A percentile compares a stretch with the other conserved stretches of the same genome.
Conservation (phyloP, 805 yeast species). For the Metschnikowia lochheadii region DNA sequence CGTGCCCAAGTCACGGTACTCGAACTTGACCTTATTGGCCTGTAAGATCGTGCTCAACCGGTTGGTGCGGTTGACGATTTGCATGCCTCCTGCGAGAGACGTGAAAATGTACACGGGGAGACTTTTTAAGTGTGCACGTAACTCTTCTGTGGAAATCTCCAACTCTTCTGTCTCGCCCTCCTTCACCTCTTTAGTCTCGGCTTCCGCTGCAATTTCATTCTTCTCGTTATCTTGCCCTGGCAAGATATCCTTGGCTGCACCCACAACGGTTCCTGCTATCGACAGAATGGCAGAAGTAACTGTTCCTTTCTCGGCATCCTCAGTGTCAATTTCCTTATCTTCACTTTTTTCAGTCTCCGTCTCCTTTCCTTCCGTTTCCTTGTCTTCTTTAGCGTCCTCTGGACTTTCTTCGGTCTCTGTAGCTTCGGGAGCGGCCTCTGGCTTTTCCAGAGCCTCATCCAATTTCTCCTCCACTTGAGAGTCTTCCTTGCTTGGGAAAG, state of each 20-base stretch:
- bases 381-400: background rate
- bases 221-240: conserved; percentile 1
- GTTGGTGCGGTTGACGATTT: conserved; percentile 72
- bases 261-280: background rate
- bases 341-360: background rate
- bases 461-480: background rate
- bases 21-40: conserved; percentile 66
- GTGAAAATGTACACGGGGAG: conserved; percentile 74
- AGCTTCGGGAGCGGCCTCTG: background rate
- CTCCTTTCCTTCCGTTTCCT: background rate
- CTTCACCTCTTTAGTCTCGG: conserved; percentile 5
- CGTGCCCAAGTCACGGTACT: conserved; percentile 77
- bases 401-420: background rate
- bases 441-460: background rate
- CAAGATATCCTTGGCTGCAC: background rate
- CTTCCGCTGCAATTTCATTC: background rate
- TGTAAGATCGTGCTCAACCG: conserved; percentile 68
- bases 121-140: conserved; percentile 40
- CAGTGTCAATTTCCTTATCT: background rate
- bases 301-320: background rate
- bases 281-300: background rate
- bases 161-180: conserved; percentile 20
- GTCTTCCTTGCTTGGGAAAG: background rate
- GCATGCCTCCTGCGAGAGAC: conserved; percentile 84
- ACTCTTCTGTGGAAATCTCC: conserved; percentile 39